phyloP scores from a whole-genome alignment of 495 filamentous ascomycete genomes.

The Neurospora sp. region DNA sequence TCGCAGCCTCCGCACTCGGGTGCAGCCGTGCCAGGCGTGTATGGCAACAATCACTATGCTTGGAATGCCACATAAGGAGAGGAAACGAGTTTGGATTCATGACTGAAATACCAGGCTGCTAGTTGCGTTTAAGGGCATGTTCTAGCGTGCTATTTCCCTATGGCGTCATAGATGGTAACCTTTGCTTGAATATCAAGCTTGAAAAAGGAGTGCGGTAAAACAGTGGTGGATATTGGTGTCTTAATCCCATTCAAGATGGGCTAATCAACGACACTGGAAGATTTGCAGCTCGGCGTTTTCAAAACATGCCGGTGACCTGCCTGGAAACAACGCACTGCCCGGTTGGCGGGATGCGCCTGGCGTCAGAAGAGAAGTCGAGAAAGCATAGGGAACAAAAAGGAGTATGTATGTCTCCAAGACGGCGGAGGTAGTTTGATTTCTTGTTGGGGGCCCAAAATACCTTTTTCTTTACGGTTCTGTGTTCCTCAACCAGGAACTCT shows the following conservation, averaged over 20 bases:
- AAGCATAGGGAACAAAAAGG: not conserved
- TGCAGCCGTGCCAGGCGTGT: constrained; percentile 3
- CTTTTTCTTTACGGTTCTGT: not conserved
- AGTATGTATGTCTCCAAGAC: not conserved
- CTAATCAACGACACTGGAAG: not conserved
- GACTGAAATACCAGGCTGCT: not conserved
- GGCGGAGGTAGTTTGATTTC: not conserved
- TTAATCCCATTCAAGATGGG: not conserved
- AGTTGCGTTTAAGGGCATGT: not conserved
- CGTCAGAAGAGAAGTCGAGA: not conserved
- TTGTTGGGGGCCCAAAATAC: not conserved
- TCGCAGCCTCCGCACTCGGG: constrained; percentile 7
- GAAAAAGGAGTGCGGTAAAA: not conserved
- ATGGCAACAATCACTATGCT: constrained; percentile 11
- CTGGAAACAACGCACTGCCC: not conserved
- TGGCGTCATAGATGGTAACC: not conserved
- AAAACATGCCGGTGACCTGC: not conserved
- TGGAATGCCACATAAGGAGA: constrained; percentile 16
- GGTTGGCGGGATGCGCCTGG: not conserved
- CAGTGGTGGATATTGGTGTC: not conserved
- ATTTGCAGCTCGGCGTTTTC: not conserved
- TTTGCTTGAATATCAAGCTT: not conserved
- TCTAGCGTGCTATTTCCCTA: not conserved
- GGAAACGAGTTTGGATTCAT: not conserved
- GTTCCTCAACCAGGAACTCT: not conserved